A percentile compares a stretch with the other conserved stretches of the same genome.
Evolutionary conservation across 805 yeast species (phyloP).

Genomic region (Wickerhamiella cacticola): DNA sequence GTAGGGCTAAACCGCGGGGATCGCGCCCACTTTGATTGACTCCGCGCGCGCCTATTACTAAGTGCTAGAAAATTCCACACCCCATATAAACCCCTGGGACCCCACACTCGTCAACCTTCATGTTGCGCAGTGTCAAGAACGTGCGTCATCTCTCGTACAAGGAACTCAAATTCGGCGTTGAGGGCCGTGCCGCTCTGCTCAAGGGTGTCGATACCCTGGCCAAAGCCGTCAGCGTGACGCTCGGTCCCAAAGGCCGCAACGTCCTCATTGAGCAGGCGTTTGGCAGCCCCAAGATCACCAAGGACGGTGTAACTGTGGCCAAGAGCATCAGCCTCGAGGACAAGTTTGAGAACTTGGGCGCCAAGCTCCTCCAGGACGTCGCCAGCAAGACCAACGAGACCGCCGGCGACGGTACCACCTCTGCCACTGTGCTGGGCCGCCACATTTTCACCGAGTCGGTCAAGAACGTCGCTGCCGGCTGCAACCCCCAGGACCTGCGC

Average conservation of each 20-base stretch:
- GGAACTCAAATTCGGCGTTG: slow-evolving; percentile 92
- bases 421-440: slow-evolving; percentile 93
- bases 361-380: slow-evolving; percentile 88
- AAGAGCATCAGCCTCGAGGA: slow-evolving; percentile 68
- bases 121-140: slow-evolving; percentile 17
- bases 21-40: too few species aligned
- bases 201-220: slow-evolving; percentile 92
- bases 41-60: slow-evolving; percentile 1
- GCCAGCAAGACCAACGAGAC: slow-evolving; percentile 94
- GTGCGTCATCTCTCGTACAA: slow-evolving; percentile 47
- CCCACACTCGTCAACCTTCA: not conserved
- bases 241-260: slow-evolving; percentile 97
- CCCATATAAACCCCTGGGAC: slow-evolving; percentile 4
- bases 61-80: slow-evolving; percentile 10
- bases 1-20: too few species aligned
- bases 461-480: slow-evolving; percentile 96
- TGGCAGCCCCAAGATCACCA: slow-evolving; percentile 96
- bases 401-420: slow-evolving; percentile 98
- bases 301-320: slow-evolving; percentile 98
- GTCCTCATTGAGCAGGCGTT: slow-evolving; percentile 93
- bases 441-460: slow-evolving; percentile 91
- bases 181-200: slow-evolving; percentile 87
- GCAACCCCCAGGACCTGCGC: slow-evolving; percentile 97
- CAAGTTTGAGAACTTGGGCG: slow-evolving; percentile 93
- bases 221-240: slow-evolving; percentile 89